These are phyloP conservation scores for Fusarium lyarnte DNA, from an alignment of 2,329 filamentous ascomycete species.

Conservation along the genomic window DNA sequence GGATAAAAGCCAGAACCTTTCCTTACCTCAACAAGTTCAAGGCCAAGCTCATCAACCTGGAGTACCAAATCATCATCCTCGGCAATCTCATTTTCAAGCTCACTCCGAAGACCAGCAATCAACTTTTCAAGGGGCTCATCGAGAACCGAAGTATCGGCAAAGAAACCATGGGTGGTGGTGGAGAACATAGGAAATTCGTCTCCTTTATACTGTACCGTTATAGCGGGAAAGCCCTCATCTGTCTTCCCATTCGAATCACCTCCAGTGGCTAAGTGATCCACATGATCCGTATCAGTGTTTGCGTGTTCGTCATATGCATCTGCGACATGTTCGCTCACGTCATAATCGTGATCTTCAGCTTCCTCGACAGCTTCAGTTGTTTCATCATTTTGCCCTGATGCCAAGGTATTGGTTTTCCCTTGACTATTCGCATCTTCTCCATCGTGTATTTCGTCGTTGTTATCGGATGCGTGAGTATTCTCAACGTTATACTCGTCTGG, in stretches of 20 bases:
- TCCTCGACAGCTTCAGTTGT: neutral
- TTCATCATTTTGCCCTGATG: neutral
- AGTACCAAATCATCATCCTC: constrained; percentile 60
- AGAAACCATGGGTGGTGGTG: constrained; percentile 52
- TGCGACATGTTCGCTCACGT: constrained; percentile 3
- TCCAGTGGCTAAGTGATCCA: constrained; percentile 1
- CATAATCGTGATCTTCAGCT: constrained; percentile 5
- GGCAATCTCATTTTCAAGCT: constrained; percentile 57
- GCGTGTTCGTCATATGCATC: constrained; percentile 24
- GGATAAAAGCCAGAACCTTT: neutral
- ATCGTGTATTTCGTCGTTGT: constrained; percentile 8
- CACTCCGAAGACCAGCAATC: constrained; percentile 55
- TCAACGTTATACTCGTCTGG: constrained; percentile 8
- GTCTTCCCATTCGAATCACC: constrained; percentile 19
- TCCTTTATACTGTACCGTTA: constrained; percentile 55
- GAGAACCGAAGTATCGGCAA: constrained; percentile 54
- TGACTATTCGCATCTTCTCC: neutral
- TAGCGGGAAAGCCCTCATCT: constrained; percentile 46
- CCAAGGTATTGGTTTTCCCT: constrained; percentile 1
- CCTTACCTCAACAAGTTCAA: constrained; percentile 63
- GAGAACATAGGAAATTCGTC: constrained; percentile 56
- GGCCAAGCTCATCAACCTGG: constrained; percentile 61
- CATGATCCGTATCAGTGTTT: neutral
- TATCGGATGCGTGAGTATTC: constrained; percentile 19
- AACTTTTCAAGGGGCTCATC: constrained; percentile 57